Evolutionary conservation across 2,329 filamentous ascomycete genomes (phyloP).

Genomic region (Xylariaceae sp.): DNA sequence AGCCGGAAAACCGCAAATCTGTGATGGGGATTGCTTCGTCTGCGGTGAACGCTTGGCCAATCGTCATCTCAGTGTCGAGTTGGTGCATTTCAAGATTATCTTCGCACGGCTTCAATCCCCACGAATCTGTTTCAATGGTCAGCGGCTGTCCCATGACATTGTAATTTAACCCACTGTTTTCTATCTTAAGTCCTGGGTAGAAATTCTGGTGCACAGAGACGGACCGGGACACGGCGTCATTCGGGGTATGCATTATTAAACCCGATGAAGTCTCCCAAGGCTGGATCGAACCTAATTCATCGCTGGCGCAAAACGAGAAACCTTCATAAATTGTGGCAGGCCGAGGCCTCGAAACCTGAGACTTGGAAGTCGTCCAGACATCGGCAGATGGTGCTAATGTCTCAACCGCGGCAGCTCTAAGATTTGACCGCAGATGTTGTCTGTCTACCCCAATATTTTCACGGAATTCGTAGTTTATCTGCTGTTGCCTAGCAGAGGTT

Average conservation of each 20-base stretch:
- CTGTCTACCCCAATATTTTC: slow-evolving; percentile 46
- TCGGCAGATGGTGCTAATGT: slow-evolving; percentile 42
- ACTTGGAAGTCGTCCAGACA: slow-evolving; percentile 53
- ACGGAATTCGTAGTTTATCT: slow-evolving; percentile 47
- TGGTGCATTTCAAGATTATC: slow-evolving; percentile 53
- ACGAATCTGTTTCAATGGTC: slow-evolving; percentile 37
- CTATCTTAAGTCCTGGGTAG: slow-evolving; percentile 48
- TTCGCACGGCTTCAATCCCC: slow-evolving; percentile 55
- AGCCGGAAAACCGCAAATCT: slow-evolving; percentile 51
- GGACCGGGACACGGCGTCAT: slow-evolving; percentile 50
- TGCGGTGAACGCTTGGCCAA: slow-evolving; percentile 59
- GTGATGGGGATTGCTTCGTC: slow-evolving; percentile 61
- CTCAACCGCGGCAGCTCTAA: slow-evolving; percentile 45
- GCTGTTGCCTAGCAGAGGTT: slow-evolving; percentile 41
- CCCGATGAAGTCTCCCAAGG: slow-evolving; percentile 54
- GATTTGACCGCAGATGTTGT: slow-evolving; percentile 40
- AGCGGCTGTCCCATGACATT: slow-evolving; percentile 19
- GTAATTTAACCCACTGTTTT: slow-evolving; percentile 43
- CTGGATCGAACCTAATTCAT: slow-evolving; percentile 49
- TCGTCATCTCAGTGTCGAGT: slow-evolving; percentile 54
- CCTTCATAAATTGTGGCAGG: slow-evolving; percentile 59
- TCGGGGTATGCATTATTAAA: slow-evolving; percentile 49
- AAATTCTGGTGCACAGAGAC: slow-evolving; percentile 57
- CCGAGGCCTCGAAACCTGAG: slow-evolving; percentile 48
- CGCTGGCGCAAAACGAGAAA: slow-evolving; percentile 55